Conservation (phyloP, 164 flowering plant species). For the Macadamia tetraphylla region DNA sequence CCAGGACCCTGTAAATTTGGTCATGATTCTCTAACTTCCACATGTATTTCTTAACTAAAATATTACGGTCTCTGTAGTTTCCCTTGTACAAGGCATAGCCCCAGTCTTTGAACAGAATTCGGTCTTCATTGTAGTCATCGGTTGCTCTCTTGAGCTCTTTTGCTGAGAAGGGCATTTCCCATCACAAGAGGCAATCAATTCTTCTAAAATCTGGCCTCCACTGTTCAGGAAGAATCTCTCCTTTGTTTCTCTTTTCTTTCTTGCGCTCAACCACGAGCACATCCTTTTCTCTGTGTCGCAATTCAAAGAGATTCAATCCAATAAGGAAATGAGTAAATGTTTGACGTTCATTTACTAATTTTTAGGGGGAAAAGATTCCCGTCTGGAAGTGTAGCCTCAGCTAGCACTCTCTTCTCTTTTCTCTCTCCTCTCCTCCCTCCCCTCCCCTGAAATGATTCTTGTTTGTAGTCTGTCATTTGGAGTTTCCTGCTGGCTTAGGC, state of each 20-base stretch:
- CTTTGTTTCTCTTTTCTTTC: neutral
- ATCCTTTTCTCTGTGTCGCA: too few relatives aligned
- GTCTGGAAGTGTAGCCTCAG: too few relatives aligned
- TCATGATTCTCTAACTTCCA: neutral
- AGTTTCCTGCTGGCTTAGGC: too few relatives aligned
- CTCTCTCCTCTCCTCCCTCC: too few relatives aligned
- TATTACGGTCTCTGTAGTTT: neutral
- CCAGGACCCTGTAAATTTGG: neutral
- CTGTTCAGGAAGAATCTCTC: neutral
- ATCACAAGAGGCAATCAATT: neutral
- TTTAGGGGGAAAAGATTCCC: too few relatives aligned
- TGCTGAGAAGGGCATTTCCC: neutral
- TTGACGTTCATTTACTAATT: too few relatives aligned
- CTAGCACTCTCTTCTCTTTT: too few relatives aligned
- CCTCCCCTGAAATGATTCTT: too few relatives aligned
- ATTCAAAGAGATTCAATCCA: too few relatives aligned
- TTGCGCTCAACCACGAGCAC: too few relatives aligned
- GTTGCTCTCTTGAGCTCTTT: neutral
- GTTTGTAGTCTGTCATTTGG: too few relatives aligned
- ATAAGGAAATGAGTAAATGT: too few relatives aligned
- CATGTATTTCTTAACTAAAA: neutral
- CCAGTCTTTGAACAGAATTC: neutral
- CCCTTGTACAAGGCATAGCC: neutral
- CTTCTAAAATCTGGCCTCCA: neutral
- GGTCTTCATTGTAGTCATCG: neutral